A percentile compares a stretch with the other conserved stretches of the same genome.
These are phyloP conservation scores for Heterobasidion parviporum DNA, from an alignment of 1,284 basidiomycete genomes.

Conservation along the genomic window DNA sequence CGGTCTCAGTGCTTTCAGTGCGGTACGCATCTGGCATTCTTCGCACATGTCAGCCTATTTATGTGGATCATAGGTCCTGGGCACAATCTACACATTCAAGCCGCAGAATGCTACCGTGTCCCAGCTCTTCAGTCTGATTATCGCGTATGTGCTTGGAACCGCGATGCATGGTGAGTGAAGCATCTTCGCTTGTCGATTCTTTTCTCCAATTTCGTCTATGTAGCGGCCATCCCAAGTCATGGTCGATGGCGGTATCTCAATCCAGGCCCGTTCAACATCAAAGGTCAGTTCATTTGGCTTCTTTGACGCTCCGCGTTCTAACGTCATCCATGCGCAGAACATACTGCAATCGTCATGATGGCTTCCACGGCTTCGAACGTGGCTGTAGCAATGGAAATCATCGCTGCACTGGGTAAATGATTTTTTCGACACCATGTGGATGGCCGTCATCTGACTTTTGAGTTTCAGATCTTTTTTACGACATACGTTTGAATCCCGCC, in stretches of 20 bases:
- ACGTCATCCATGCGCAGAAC: constrained; percentile 26
- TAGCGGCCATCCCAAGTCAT: constrained; percentile 33
- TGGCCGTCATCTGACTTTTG: background rate
- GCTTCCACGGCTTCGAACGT: constrained; percentile 55
- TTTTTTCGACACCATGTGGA: background rate
- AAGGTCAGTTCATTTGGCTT: constrained; percentile 18
- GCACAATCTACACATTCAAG: constrained; percentile 60
- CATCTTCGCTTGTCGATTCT: constrained; percentile 9
- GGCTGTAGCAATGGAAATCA: constrained; percentile 58
- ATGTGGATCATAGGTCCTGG: constrained; percentile 24
- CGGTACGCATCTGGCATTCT: constrained; percentile 24
- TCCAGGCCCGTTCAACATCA: constrained; percentile 54
- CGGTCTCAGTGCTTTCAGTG: constrained; percentile 53
- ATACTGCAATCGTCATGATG: constrained; percentile 62
- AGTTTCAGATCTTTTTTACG: constrained; percentile 42
- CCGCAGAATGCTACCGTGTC: constrained; percentile 49
- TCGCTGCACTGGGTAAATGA: constrained; percentile 50
- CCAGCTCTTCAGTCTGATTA: constrained; percentile 45
- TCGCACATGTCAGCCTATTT: background rate
- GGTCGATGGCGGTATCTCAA: constrained; percentile 48
- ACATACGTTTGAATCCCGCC: constrained; percentile 43
- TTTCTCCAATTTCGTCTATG: constrained; percentile 21
- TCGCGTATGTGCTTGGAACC: constrained; percentile 54
- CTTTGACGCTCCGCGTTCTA: constrained; percentile 27
- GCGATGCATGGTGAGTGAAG: constrained; percentile 33